These are phyloP conservation scores for Trichoderma reesei DNA, from an alignment of 495 filamentous ascomycete species.

Conservation along the genomic window DNA sequence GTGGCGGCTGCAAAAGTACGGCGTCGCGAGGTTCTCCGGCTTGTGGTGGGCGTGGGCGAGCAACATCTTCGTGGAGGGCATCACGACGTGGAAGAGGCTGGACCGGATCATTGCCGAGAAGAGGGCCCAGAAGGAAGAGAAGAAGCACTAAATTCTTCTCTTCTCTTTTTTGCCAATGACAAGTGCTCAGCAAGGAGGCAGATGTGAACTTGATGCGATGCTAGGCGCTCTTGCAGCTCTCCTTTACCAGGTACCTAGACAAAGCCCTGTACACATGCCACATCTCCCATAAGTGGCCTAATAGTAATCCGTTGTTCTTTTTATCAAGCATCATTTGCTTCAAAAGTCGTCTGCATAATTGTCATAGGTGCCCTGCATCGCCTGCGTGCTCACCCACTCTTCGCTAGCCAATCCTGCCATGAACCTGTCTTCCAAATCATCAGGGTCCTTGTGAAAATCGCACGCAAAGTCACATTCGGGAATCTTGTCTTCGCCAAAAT, in stretches of 20 bases:
- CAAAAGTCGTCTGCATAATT: constrained; percentile 25
- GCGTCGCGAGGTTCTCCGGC: constrained; percentile 20
- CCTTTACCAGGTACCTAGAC: not conserved
- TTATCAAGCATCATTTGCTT: not conserved
- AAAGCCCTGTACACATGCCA: too few species aligned
- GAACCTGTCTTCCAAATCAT: constrained; percentile 53
- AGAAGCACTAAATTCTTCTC: constrained; percentile 14
- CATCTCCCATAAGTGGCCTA: too few species aligned
- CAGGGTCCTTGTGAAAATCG: constrained; percentile 75
- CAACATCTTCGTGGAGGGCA: constrained; percentile 31
- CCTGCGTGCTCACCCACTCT: constrained; percentile 66
- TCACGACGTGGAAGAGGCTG: constrained; percentile 28
- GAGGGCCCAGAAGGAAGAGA: constrained; percentile 18
- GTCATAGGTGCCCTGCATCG: constrained; percentile 47
- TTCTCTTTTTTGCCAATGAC: not conserved
- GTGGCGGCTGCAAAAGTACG: constrained; percentile 20
- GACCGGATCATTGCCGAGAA: constrained; percentile 25
- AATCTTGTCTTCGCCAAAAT: constrained; percentile 63
- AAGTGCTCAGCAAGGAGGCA: not conserved
- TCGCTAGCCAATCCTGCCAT: constrained; percentile 52
- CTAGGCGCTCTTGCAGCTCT: not conserved
- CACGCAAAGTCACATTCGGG: constrained; percentile 75
- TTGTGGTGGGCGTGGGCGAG: constrained; percentile 32
- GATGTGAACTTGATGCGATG: not conserved
- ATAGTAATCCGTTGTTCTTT: not conserved